Evolutionary conservation across 345 rosid species (phyloP), one percentile per base, ranked within the genome.

Genomic region (Salix arbutifolia): DNA sequence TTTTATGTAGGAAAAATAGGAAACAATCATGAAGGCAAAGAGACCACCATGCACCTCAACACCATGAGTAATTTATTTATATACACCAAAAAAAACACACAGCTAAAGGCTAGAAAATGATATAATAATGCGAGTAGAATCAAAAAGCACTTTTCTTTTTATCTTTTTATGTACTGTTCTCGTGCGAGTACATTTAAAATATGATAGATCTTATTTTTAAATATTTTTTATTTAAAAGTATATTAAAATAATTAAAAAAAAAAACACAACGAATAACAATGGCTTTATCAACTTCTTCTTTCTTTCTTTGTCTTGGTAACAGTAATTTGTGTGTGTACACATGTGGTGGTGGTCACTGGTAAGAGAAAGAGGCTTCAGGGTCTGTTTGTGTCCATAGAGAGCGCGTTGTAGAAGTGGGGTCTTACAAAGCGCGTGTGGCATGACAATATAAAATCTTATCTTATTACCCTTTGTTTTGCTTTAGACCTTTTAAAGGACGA

Each of bases 11-110:
- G 31, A n/a, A 71, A 30, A 28, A 37, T 40, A 72, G 61, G 26
- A 67, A 75, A 10, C 64, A 61, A 40, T 21, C 67, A 61, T 50
- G 62, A 56, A 65, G 69, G 80, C 76, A 65, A 69, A 78, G 69
- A 71, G 77, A 81, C 75, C 88, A 72, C 71, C 87, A 86, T 80
- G 79, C 82, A 78, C 48, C 79, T 5, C 14, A 25, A 16, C 56
- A 40, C 62, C 68, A 69, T 38, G 35, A 19, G 60, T 58, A 30
- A 10, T 42, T 38, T 28, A 46, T 69, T 44, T 44, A 60, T 40
- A 69, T 7, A 73, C 8, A 56, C 7, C 37, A 35, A 35, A 35
- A 69, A 44, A 7, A 28, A 46, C 18, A 33, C 16, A n/a, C 7
- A 4, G 30, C 38, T 28, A 64, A 35, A 30, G 74, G 68, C 46